These are phyloP conservation scores for Corchorus olitorius DNA, from an alignment of 345 rosid species.

Conservation along the genomic window DNA sequence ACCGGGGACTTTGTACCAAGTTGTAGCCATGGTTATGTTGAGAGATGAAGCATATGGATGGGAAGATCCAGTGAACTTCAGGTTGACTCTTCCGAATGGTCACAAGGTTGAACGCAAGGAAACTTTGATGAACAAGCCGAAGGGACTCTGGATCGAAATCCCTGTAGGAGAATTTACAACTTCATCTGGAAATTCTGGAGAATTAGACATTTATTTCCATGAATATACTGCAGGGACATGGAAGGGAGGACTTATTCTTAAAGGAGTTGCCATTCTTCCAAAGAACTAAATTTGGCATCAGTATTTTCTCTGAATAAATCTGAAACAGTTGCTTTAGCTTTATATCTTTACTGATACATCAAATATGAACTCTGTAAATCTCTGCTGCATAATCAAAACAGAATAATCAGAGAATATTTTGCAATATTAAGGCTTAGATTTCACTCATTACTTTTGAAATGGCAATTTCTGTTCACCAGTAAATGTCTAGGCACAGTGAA, in stretches of 20 bases:
- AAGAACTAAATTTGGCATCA: constrained; percentile 1
- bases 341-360: neutral
- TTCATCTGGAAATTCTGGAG: no score
- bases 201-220: constrained; percentile 49
- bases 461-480: neutral
- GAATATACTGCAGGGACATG: constrained; percentile 50
- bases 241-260: constrained; percentile 66
- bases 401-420: neutral
- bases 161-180: no score
- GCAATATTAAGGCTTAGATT: neutral
- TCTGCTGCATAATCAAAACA: neutral
- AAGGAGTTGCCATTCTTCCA: constrained; percentile 57
- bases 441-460: neutral
- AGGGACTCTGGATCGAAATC: no score
- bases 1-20: constrained; percentile 48
- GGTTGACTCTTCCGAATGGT: neutral
- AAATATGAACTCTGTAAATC: neutral
- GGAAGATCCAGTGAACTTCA: constrained; percentile 51
- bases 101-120: no score
- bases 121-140: no score
- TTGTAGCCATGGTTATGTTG: constrained; percentile 45
- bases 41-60: constrained; percentile 54
- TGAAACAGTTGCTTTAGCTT: neutral
- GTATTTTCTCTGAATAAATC: neutral
- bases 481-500: no score